Percentiles rank a stretch among this genome's conserved stretches.
phyloP scores from a whole-genome alignment of 129 eudicot species.

The Lactuca sativa region DNA sequence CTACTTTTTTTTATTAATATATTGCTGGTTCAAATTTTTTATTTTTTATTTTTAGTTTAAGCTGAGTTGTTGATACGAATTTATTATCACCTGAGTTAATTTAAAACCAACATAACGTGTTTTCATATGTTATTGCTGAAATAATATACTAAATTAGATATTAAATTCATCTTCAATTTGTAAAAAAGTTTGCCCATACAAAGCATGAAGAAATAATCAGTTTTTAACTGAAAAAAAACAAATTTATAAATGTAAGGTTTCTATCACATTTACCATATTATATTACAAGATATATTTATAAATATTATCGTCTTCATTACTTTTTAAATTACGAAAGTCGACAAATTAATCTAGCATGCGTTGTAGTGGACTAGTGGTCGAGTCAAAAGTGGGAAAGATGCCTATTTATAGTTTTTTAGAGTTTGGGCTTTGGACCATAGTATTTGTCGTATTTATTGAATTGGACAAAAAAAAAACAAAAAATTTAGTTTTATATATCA shows the following conservation, averaged over 20 bases:
- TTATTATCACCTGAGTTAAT: background rate
- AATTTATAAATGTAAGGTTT: background rate
- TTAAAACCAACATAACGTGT: background rate
- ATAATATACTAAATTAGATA: too few species aligned
- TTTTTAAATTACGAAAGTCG: background rate
- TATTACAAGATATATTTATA: background rate
- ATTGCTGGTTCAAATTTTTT: too few species aligned
- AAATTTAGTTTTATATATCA: background rate
- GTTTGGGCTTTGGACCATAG: background rate
- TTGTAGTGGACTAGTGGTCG: background rate
- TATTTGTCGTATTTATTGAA: conserved; percentile 12
- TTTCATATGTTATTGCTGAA: background rate
- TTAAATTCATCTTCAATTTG: too few species aligned
- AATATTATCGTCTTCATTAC: background rate
- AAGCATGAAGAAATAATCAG: background rate
- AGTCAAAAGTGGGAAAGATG: conserved; percentile 14
- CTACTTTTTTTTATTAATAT: too few species aligned
- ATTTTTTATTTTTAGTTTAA: background rate
- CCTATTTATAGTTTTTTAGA: background rate
- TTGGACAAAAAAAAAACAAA: too few species aligned
- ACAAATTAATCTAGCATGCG: conserved; percentile 1
- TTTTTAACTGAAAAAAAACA: background rate
- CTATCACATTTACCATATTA: background rate
- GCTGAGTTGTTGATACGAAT: background rate
- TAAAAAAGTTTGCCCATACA: background rate